Percentiles rank a stretch among this genome's conserved stretches.
Conservation (phyloP, 73 alveolate genomes). For the Paramecium primaurelia region DNA sequence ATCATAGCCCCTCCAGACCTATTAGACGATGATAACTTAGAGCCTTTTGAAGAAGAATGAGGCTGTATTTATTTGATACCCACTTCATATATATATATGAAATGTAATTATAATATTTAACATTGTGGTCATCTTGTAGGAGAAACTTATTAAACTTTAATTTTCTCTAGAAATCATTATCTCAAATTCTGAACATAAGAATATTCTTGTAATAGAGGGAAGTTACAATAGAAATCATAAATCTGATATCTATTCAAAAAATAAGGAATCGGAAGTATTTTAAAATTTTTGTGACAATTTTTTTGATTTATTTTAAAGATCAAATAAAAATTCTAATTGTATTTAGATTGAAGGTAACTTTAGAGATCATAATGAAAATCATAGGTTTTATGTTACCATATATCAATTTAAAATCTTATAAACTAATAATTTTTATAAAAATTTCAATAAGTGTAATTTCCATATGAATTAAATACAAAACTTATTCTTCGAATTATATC, state of each 20-base stretch:
- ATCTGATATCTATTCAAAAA: neutral
- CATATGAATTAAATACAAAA: neutral
- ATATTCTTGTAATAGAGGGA: neutral
- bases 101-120: neutral
- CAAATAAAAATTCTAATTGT: too few species aligned
- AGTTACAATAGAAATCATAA: neutral
- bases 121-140: neutral
- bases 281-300: neutral
- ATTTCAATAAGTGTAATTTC: neutral
- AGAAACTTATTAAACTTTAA: neutral
- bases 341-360: neutral
- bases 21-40: neutral
- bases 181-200: neutral
- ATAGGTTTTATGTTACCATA: neutral
- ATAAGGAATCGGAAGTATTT: neutral
- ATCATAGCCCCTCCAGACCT: conserved; percentile 19
- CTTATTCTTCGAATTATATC: neutral
- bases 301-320: neutral
- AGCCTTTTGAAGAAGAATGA: neutral
- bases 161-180: neutral
- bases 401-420: neutral
- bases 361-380: neutral
- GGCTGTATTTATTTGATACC: neutral
- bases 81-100: neutral
- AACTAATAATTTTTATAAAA: neutral